These are phyloP conservation scores for Candida michaelii DNA, from an alignment of 805 yeast genomes.

Conservation along the genomic window DNA sequence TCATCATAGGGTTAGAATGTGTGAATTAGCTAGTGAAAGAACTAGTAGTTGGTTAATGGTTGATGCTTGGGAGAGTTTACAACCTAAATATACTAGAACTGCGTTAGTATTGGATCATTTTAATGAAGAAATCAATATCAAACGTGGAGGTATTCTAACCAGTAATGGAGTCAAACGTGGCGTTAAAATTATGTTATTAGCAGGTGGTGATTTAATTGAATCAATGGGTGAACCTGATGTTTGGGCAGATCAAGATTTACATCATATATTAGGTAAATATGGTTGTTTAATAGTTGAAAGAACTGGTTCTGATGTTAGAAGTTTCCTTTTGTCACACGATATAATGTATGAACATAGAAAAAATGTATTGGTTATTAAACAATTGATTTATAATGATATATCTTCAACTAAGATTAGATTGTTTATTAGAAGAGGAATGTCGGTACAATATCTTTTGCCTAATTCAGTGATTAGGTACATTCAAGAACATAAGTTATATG, in stretches of 20 bases:
- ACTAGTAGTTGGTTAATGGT: conserved; percentile 98
- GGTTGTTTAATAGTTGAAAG: conserved; percentile 97
- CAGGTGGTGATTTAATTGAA: conserved; percentile 97
- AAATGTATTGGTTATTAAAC: conserved; percentile 91
- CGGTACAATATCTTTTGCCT: conserved; percentile 91
- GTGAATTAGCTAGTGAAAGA: conserved; percentile 96
- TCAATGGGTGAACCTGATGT: conserved; percentile 99
- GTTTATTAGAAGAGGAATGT: conserved; percentile 92
- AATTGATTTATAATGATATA: conserved; percentile 93
- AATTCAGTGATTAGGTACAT: conserved; percentile 93
- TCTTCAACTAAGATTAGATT: conserved; percentile 91
- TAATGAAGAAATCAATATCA: conserved; percentile 89
- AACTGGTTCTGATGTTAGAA: conserved; percentile 93
- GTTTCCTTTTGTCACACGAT: conserved; percentile 89
- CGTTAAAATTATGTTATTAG: conserved; percentile 91
- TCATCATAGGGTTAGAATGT: conserved; percentile 91
- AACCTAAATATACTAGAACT: conserved; percentile 86
- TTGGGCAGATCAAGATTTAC: conserved; percentile 95
- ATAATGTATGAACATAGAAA: conserved; percentile 96
- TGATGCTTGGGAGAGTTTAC: conserved; percentile 98
- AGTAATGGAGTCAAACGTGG: conserved; percentile 63
- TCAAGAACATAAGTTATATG: conserved; percentile 85
- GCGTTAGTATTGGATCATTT: conserved; percentile 96
- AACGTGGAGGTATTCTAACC: conserved; percentile 77
- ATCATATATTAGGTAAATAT: conserved; percentile 91